Conservation (phyloP, 306 rosid genomes). For the Pterocarpus macrocarpus region DNA sequence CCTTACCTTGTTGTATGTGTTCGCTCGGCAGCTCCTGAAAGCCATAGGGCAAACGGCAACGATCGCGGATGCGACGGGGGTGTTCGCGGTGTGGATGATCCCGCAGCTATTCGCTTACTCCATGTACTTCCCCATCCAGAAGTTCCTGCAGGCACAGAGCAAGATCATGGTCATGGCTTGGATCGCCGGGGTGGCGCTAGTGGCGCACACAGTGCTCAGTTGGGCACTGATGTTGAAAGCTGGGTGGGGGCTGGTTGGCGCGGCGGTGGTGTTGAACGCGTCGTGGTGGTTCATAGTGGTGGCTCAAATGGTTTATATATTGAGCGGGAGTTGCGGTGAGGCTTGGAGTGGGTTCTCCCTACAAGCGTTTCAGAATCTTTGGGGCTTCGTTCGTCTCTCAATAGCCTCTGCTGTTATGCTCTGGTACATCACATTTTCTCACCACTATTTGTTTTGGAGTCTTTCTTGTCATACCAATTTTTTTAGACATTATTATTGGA, state of each 20-base stretch:
- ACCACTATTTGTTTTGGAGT: no score
- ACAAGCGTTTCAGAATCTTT: constrained; percentile 65
- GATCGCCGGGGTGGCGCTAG: constrained; percentile 63
- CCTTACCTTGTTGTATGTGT: constrained; percentile 59
- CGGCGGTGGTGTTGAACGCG: constrained; percentile 64
- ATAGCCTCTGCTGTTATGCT: constrained; percentile 39
- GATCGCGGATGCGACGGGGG: constrained; percentile 76
- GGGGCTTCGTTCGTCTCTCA: constrained; percentile 46
- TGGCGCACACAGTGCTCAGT: constrained; percentile 69
- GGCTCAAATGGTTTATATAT: constrained; percentile 60
- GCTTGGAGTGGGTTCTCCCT: constrained; percentile 75
- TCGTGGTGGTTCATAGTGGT: constrained; percentile 79
- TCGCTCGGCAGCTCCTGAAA: constrained; percentile 59
- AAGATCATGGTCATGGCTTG: constrained; percentile 81
- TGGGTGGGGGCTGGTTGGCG: constrained; percentile 79
- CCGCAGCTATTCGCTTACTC: constrained; percentile 92
- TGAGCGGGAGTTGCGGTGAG: constrained; percentile 57
- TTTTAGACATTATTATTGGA: no score
- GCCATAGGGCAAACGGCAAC: constrained; percentile 65
- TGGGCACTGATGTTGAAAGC: constrained; percentile 74
- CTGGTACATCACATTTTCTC: neutral
- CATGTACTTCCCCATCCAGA: constrained; percentile 69
- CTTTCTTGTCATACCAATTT: no score
- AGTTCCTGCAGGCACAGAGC: constrained; percentile 91
- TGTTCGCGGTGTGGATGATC: constrained; percentile 77